phyloP scores from a whole-genome alignment of 1,139 yeast genomes.

The Pichia sp. region DNA sequence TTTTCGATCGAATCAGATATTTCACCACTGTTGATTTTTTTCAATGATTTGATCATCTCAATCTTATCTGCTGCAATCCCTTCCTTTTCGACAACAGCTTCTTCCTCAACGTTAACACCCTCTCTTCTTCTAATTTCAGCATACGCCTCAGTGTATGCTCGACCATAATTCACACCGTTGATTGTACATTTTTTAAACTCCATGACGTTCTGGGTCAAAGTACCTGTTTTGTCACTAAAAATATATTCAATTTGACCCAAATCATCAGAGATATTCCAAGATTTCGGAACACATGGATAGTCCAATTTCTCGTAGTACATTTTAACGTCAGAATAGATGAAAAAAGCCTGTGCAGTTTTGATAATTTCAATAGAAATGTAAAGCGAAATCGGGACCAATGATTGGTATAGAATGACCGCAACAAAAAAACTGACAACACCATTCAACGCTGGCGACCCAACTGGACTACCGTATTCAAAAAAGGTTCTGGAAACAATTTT shows the following conservation, averaged over 20 bases:
- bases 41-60: constrained; percentile 54
- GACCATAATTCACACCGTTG: constrained; percentile 80
- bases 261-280: constrained; percentile 97
- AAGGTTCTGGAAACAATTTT: constrained; percentile 48
- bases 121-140: constrained; percentile 87
- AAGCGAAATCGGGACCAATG: constrained; percentile 89
- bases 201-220: constrained; percentile 94
- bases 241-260: constrained; percentile 94
- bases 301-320: constrained; percentile 83
- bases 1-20: constrained; percentile 26
- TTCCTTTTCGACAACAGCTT: constrained; percentile 51
- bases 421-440: constrained; percentile 87
- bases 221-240: constrained; percentile 95
- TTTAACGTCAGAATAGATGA: constrained; percentile 79
- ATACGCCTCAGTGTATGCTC: constrained; percentile 93
- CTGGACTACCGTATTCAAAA: constrained; percentile 66
- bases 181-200: constrained; percentile 91
- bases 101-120: constrained; percentile 71
- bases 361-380: constrained; percentile 93
- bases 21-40: constrained; percentile 27
- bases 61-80: constrained; percentile 57
- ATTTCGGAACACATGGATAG: constrained; percentile 91
- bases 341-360: constrained; percentile 89
- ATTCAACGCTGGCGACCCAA: constrained; percentile 60
- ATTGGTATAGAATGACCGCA: constrained; percentile 79